Evolutionary conservation across 2,329 filamentous ascomycete genomes (phyloP), one percentile per base, ranked within the genome.

Genomic region (Claviceps arundinis): DNA sequence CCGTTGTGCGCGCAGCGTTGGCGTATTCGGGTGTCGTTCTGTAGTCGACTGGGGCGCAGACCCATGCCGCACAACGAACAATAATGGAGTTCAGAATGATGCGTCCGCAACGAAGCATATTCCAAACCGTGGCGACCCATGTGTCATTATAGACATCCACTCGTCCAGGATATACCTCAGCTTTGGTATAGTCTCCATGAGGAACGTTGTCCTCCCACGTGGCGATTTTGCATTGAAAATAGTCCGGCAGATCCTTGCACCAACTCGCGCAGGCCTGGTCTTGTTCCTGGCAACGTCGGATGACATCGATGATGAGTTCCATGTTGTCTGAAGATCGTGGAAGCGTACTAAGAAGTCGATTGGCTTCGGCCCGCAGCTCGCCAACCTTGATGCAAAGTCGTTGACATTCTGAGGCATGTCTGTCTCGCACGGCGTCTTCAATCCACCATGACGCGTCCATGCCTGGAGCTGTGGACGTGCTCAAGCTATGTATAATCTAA

Each of bases 381-480:
- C 73, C 73, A 4, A 76, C 70, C 52, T 72, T 69, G 56, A 83
- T 75, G 58, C 73, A 73, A 42, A 82, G 66, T 26, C 70, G 67
- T 55, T 79, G 76, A 52, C 72, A 76, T 8, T 70, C 62, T 0
- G 73, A 68, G 6, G 73, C 76, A 11, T 67, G 66, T 41, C 69
- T 62, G 58, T 80, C 75, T 57, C 73, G 70, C 37, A 73, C 66
- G n/a, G 72, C 70, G 48, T 78, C 73, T 45, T 68, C 65, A 37
- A 79, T 69, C 80, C 80, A 83, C 77, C 78, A 82, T 34, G 81
- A 76, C 2, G 69, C 65, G 11, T 75, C 76, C 71, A 79, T 75
- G 30, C 67, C 61, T 0, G 78, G 77, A 0, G 72, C 58, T 49
- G 74, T 78, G 37, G 73, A 74, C 0, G 75, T 71, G 11, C 73